Evolutionary conservation across 345 rosid genomes (phyloP).

Genomic region (Firmiana major): DNA sequence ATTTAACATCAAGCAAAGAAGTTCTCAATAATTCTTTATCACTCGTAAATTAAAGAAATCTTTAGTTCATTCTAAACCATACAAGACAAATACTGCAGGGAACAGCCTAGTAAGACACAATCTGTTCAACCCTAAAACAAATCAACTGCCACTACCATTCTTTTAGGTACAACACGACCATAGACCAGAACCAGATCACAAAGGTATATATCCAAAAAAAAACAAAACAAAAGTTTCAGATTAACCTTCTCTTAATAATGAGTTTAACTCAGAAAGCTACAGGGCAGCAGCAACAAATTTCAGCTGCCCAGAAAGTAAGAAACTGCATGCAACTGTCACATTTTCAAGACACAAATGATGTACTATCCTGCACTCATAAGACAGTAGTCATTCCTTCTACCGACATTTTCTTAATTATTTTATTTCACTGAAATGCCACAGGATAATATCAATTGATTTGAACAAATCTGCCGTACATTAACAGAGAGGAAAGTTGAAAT

Average conservation of each 20-base stretch:
- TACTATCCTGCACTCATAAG: background rate
- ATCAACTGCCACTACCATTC: background rate
- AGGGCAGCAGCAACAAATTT: background rate
- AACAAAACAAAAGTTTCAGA: background rate
- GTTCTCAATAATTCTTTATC: background rate
- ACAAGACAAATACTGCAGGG: background rate
- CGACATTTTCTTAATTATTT: background rate
- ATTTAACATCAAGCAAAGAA: background rate
- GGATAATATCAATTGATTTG: background rate
- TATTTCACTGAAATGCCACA: background rate
- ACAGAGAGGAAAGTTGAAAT: background rate
- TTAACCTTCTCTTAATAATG: background rate
- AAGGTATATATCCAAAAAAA: background rate
- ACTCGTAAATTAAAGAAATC: background rate
- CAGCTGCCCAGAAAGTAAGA: background rate
- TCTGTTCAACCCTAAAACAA: background rate
- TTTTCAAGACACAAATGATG: background rate
- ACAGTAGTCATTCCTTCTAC: background rate
- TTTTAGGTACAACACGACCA: background rate
- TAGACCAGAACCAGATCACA: background rate
- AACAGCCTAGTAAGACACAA: background rate
- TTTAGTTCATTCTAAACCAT: background rate
- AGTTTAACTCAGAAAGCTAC: background rate
- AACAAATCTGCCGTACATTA: background rate
- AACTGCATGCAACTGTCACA: background rate